Evolutionary conservation across 225 moss, liverwort and hornwort species (phyloP).

Genomic region (Ulota crispa): DNA sequence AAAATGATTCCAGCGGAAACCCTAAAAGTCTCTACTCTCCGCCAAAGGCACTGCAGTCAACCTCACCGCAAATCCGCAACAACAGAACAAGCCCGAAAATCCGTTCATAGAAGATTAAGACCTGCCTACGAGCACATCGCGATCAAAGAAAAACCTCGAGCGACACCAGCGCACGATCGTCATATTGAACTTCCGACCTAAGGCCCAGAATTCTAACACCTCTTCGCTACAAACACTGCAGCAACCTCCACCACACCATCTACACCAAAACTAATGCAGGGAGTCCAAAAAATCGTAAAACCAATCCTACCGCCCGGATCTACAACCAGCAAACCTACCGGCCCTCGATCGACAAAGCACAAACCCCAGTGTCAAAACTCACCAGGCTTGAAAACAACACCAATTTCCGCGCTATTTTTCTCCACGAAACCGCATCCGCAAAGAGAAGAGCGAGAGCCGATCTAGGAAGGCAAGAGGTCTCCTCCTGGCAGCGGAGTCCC

Average conservation of each 20-base stretch:
- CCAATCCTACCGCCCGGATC: conserved; percentile 14
- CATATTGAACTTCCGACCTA: not conserved
- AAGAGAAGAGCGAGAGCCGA: not conserved
- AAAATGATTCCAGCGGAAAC: not conserved
- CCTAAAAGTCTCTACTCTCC: not conserved
- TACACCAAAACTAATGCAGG: conserved; percentile 17
- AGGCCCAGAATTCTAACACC: not conserved
- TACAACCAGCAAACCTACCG: not conserved
- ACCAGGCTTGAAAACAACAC: conserved; percentile 19
- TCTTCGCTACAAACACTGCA: not conserved
- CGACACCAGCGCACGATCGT: too few species aligned
- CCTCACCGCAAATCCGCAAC: not conserved
- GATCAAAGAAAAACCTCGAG: not conserved
- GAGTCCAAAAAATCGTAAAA: not conserved
- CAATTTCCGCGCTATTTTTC: conserved; percentile 7
- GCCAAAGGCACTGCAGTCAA: not conserved
- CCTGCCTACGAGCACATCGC: not conserved
- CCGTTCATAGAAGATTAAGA: not conserved
- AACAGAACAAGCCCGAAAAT: not conserved
- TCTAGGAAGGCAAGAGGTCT: not conserved
- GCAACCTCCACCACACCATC: conserved; percentile 3
- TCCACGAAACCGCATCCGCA: not conserved
- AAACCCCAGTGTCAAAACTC: conserved; percentile 20
- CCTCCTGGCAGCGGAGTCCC: not conserved
- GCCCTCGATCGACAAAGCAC: not conserved